phyloP scores from a whole-genome alignment of 192 early-diverging fungal genomes.

The Rhizophagus sp. region DNA sequence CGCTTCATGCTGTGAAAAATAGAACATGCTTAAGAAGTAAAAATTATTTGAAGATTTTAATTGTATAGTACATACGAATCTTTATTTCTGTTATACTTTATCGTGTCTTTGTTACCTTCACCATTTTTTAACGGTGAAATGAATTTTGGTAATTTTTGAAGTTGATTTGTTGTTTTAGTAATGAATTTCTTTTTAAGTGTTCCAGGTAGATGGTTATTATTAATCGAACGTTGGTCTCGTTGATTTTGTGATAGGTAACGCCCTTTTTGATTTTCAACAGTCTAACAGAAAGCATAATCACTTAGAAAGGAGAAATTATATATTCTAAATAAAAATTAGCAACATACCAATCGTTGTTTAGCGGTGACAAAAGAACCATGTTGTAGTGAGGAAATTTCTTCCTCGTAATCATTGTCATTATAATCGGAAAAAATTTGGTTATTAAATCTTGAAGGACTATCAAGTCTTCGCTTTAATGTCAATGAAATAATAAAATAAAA shows the following conservation, averaged over 20 bases:
- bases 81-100: background rate
- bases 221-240: background rate
- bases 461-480: background rate
- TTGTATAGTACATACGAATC: background rate
- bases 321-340: background rate
- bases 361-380: conserved; percentile 9
- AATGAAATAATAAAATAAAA: too few relatives aligned
- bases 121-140: conserved; percentile 1
- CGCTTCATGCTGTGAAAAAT: background rate
- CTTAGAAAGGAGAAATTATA: background rate
- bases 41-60: background rate
- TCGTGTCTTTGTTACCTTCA: background rate
- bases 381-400: background rate
- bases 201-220: background rate
- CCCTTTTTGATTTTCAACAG: background rate
- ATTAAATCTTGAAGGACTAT: background rate
- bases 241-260: background rate
- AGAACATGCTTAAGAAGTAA: background rate
- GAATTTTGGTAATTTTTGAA: background rate
- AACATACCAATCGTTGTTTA: conserved; percentile 8
- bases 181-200: background rate
- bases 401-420: background rate
- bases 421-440: background rate
- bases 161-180: background rate
- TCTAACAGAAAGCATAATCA: background rate